Percentiles rank a stretch among this genome's conserved stretches.
Evolutionary conservation across 495 filamentous ascomycete genomes (phyloP).

Genomic region (Lasiosphaeria miniovina): DNA sequence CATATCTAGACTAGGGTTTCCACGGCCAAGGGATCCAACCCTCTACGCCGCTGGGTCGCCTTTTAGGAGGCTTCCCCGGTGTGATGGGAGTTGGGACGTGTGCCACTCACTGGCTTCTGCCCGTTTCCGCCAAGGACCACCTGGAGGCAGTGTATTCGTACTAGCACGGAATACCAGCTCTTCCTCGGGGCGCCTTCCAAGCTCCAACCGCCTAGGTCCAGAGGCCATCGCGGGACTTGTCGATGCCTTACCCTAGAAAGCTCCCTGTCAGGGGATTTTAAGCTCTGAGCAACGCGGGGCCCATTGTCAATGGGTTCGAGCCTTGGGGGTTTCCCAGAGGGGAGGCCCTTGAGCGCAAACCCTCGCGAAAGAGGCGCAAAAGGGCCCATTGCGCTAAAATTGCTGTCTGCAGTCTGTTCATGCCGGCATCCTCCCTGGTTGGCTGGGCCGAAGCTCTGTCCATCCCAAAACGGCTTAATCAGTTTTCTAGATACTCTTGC

Average conservation of each 20-base stretch:
- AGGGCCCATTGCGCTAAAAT: slow-evolving; percentile 2
- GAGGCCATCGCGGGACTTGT: no score
- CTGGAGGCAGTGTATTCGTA: no score
- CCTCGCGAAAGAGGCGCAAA: slow-evolving; percentile 1
- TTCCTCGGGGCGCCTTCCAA: no score
- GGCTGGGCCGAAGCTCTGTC: slow-evolving; percentile 12
- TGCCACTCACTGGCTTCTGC: not conserved
- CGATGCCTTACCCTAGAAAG: not conserved
- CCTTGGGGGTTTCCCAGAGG: not conserved
- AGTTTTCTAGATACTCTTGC: slow-evolving; percentile 16
- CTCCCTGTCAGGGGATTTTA: not conserved
- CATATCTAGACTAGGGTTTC: not conserved
- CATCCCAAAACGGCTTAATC: slow-evolving; percentile 27
- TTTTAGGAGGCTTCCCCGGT: not conserved
- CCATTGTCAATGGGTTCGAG: not conserved
- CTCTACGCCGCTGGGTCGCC: slow-evolving; percentile 10
- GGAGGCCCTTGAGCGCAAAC: not conserved
- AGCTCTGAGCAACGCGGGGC: slow-evolving; percentile 4
- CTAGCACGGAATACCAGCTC: no score
- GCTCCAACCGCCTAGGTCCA: no score
- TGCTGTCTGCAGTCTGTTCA: slow-evolving; percentile 7
- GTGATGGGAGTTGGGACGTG: not conserved
- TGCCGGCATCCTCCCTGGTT: slow-evolving; percentile 18
- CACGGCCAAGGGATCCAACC: not conserved
- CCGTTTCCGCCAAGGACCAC: not conserved